Evolutionary conservation across 176 grass and related monocot genomes (phyloP).

Genomic region (Oryza coarctata): DNA sequence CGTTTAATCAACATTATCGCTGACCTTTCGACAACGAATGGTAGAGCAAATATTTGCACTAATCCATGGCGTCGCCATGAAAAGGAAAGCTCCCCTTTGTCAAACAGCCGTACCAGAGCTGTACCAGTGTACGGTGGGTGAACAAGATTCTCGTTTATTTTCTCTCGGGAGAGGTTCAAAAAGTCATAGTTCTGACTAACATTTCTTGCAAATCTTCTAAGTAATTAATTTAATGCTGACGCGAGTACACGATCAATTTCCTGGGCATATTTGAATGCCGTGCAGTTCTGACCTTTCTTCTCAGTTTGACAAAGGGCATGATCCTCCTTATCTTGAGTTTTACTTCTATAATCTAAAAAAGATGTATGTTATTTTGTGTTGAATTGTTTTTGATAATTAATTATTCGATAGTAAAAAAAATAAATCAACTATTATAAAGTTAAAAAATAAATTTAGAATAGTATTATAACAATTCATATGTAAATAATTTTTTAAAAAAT

Average conservation of each 20-base stretch:
- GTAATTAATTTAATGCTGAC: background rate
- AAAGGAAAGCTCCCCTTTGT: slow-evolving; percentile 23
- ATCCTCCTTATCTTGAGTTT: background rate
- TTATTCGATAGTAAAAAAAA: no score
- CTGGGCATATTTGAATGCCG: background rate
- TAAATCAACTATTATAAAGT: no score
- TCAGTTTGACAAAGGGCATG: background rate
- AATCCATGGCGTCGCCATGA: slow-evolving; percentile 8
- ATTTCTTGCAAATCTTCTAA: background rate
- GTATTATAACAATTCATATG: no score
- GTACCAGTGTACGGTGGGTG: slow-evolving; percentile 20
- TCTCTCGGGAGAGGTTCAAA: background rate
- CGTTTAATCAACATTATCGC: slow-evolving; percentile 20
- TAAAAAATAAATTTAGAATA: no score
- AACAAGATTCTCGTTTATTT: slow-evolving; percentile 2
- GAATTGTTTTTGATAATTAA: no score
- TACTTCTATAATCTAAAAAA: no score
- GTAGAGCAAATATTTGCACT: background rate
- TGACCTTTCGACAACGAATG: slow-evolving; percentile 21
- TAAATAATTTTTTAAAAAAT: no score
- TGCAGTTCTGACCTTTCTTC: background rate
- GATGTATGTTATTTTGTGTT: no score
- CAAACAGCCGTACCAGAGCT: slow-evolving; percentile 31
- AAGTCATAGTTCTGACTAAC: background rate
- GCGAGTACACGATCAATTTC: background rate